Base-by-base conservation (phyloP, 1,284 basidiomycete genomes). In the Pseudozyma thailandica region DNA sequence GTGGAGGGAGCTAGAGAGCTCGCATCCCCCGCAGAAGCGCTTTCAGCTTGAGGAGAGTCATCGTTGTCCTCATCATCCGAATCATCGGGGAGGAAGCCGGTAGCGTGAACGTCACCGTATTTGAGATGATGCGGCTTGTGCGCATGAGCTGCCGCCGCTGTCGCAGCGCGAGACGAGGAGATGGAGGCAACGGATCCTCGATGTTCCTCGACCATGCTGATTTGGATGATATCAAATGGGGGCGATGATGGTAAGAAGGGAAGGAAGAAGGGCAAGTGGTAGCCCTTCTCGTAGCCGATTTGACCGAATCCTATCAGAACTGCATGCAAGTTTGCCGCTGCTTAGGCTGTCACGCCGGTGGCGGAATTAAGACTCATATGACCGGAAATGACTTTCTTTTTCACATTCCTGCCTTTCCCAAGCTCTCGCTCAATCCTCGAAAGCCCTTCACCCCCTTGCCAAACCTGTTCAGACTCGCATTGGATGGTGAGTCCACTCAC, bases 91-190 rank as follows among this genome's bases (percentile, higher is more conserved):
- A 39, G 44, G 51, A 66, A 76, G 6, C 72, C 72, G 25, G 57
- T 18, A n/a, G 64, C 56, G 39, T 43, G 23, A 37, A 78, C 59
- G 18, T 74, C 25, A 18, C 76, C 76, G 42, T 71, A 78, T 38
- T 77, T 74, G 39, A 77, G 45, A 47, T 78, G 76, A 28, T 78
- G 76, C 8, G 76, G 38, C 42, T 55, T 50, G 35, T 72, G 69
- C 6, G 35, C 42, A 6, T 54, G 48, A 9, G 43, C 31, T 5
- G 26, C 27, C 13, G 43, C 13, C 26, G 25, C 7, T 23, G 45
- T 2, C 20, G 49, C 23, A 9, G 38, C 27, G n/a, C 28, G 20
- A n/a, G 47, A 30, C 15, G 54, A 48, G 45, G 39, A 27, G 18
- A 47, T 12, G 4, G 64, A 60, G 20, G 55, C 56, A 18, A 68